phyloP scores from a whole-genome alignment of 1,139 yeast species.

The Diutina scorzettiae region DNA sequence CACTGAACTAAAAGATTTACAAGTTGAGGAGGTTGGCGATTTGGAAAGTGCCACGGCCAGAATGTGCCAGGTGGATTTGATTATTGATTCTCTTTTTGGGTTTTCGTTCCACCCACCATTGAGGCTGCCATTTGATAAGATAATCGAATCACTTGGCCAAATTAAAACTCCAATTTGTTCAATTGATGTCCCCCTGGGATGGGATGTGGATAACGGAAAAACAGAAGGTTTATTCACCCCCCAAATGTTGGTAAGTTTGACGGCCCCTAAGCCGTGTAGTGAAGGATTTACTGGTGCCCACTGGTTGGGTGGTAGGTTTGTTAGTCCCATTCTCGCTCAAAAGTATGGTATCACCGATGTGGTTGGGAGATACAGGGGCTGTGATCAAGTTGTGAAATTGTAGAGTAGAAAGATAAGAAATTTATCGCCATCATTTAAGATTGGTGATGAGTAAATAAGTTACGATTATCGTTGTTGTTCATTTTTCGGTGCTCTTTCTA shows the following conservation, averaged over 20 bases:
- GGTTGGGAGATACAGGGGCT: not conserved
- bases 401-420: too few species aligned
- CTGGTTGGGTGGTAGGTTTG: slow-evolving; percentile 84
- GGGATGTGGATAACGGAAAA: slow-evolving; percentile 93
- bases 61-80: slow-evolving; percentile 13
- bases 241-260: slow-evolving; percentile 60
- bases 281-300: slow-evolving; percentile 38
- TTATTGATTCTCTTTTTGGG: slow-evolving; percentile 83
- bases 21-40: slow-evolving; percentile 30
- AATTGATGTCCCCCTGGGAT: slow-evolving; percentile 89
- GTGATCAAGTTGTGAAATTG: not conserved
- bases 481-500: too few species aligned
- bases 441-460: too few species aligned
- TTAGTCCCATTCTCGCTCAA: slow-evolving; percentile 50
- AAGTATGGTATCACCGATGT: slow-evolving; percentile 51
- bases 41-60: slow-evolving; percentile 22
- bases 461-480: too few species aligned
- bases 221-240: slow-evolving; percentile 35
- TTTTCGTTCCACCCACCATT: slow-evolving; percentile 88
- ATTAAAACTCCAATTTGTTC: slow-evolving; percentile 40
- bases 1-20: slow-evolving; percentile 48
- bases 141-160: slow-evolving; percentile 36
- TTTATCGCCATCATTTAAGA: too few species aligned
- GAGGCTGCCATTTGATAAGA: slow-evolving; percentile 61
- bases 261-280: slow-evolving; percentile 92